A percentile compares a stretch with the other conserved stretches of the same genome.
These are phyloP conservation scores for Nigrospora sphaerica DNA, from an alignment of 2,329 filamentous ascomycete genomes.

Conservation along the genomic window DNA sequence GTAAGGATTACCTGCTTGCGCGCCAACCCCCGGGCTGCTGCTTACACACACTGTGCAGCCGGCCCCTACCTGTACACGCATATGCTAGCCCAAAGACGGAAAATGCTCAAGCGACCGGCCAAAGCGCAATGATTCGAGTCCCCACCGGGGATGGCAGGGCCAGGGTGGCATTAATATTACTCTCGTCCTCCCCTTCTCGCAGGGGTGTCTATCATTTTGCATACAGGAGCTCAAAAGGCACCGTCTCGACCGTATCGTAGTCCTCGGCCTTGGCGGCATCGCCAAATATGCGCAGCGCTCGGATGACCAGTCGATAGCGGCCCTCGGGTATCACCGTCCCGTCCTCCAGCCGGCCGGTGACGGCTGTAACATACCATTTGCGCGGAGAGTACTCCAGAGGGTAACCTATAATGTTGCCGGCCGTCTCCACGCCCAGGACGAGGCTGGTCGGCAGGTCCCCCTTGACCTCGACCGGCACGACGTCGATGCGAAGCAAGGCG, in stretches of 20 bases:
- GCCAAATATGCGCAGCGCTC: slow-evolving; percentile 20
- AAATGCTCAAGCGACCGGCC: too few species aligned
- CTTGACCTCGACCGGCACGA: slow-evolving; percentile 2
- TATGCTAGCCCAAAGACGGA: slow-evolving; percentile 6
- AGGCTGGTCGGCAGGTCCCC: slow-evolving; percentile 1
- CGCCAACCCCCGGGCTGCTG: neutral
- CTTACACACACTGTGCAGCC: neutral
- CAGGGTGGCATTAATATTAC: too few species aligned
- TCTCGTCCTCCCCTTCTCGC: too few species aligned
- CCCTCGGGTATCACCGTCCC: slow-evolving; percentile 17
- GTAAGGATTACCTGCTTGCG: slow-evolving; percentile 1
- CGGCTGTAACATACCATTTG: slow-evolving; percentile 1
- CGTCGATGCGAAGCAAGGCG: slow-evolving; percentile 1
- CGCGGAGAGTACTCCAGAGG: slow-evolving; percentile 1
- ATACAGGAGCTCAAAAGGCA: slow-evolving; percentile 11
- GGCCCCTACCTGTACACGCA: slow-evolving; percentile 5
- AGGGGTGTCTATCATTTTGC: neutral
- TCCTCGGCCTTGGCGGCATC: slow-evolving; percentile 13
- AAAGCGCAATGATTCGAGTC: too few species aligned
- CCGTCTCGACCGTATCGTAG: slow-evolving; percentile 15
- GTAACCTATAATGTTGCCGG: slow-evolving; percentile 2
- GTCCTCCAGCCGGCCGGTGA: slow-evolving; percentile 16
- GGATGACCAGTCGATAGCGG: slow-evolving; percentile 16
- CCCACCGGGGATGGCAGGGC: too few species aligned
- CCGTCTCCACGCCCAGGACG: slow-evolving; percentile 2